Percentiles rank a stretch among this genome's conserved stretches.
Evolutionary conservation across 768 basidiomycete species (phyloP).

Genomic region (Chlorophyllum brunneum): DNA sequence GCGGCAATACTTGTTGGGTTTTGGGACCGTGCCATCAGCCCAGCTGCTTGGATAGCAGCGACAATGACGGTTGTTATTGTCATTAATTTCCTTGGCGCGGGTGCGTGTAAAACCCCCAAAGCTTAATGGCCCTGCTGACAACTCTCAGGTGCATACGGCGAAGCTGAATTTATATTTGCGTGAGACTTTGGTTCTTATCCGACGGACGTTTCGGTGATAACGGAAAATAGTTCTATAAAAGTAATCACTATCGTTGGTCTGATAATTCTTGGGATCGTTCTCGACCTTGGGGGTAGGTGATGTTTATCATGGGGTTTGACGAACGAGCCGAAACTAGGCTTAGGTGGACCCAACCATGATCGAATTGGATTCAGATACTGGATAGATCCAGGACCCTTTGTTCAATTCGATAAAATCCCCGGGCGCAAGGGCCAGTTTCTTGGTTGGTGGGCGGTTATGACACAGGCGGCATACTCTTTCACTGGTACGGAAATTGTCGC

Average conservation of each 20-base stretch:
- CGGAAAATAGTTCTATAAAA: constrained; percentile 64
- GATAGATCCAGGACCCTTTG: constrained; percentile 88
- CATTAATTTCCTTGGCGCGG: constrained; percentile 76
- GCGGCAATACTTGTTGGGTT: constrained; percentile 74
- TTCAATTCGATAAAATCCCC: constrained; percentile 57
- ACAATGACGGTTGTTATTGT: constrained; percentile 70
- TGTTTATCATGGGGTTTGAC: not conserved
- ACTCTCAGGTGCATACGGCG: constrained; percentile 64
- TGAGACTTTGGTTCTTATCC: constrained; percentile 30
- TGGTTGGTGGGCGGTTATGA: constrained; percentile 54
- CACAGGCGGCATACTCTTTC: constrained; percentile 88
- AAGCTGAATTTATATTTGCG: constrained; percentile 86
- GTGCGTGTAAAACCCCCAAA: constrained; percentile 21
- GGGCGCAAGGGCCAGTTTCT: constrained; percentile 77
- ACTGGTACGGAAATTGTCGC: constrained; percentile 96
- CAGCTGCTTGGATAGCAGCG: constrained; percentile 78
- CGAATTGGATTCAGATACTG: constrained; percentile 75
- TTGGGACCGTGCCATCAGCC: constrained; percentile 55
- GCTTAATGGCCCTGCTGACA: not conserved
- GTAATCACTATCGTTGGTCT: constrained; percentile 79
- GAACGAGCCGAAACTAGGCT: not conserved
- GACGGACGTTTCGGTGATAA: not conserved
- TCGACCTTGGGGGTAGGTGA: constrained; percentile 70
- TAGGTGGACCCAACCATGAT: constrained; percentile 79
- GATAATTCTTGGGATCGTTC: constrained; percentile 65